Evolutionary conservation across 2,329 filamentous ascomycete genomes (phyloP).

Genomic region (Fusarium pseudoanthophilum): DNA sequence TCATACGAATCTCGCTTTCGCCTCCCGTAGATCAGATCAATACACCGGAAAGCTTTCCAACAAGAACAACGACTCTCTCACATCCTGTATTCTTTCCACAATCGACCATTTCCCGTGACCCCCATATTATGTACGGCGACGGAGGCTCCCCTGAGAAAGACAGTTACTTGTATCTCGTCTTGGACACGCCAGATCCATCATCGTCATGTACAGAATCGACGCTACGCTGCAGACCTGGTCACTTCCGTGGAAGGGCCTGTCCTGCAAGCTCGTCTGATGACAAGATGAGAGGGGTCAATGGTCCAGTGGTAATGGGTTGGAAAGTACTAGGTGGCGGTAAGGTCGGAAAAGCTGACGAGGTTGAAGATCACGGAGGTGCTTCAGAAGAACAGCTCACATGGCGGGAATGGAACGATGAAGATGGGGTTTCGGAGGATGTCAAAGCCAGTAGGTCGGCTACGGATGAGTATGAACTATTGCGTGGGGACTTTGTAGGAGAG

Average conservation of each 20-base stretch:
- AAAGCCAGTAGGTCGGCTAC: not conserved
- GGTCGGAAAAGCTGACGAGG: rapidly evolving
- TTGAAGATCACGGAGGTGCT: rapidly evolving
- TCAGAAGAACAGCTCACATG: not conserved
- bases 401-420: not conserved
- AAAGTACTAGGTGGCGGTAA: not conserved
- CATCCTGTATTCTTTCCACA: not conserved
- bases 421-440: not conserved
- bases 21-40: rapidly evolving
- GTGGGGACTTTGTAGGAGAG: not conserved
- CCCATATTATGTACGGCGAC: not conserved
- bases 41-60: rapidly evolving
- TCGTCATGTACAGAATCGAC: not conserved
- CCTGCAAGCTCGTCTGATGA: not conserved
- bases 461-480: not conserved
- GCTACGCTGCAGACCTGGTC: not conserved
- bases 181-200: not conserved
- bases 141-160: not conserved
- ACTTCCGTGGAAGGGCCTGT: not conserved
- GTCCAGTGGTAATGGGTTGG: not conserved
- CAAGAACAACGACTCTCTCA: not conserved
- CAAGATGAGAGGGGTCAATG: not conserved
- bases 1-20: not conserved
- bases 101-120: not conserved
- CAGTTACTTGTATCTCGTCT: not conserved